Percentiles rank a stretch among this genome's conserved stretches.
These are phyloP conservation scores for Solanum etuberosum DNA, from an alignment of 257 asterid species.

Conservation along the genomic window DNA sequence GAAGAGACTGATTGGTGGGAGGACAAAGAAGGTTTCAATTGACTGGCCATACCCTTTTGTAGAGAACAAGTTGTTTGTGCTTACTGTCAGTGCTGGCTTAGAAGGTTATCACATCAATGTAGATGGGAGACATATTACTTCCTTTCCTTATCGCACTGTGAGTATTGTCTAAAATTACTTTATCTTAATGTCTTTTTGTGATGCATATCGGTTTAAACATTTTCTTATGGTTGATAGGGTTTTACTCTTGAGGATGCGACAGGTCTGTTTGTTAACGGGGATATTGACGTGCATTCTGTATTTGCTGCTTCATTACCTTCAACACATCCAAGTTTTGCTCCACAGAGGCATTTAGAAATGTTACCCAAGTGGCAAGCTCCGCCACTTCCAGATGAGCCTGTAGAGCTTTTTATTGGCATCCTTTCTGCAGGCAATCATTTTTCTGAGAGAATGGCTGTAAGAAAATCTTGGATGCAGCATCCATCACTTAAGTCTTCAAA, in stretches of 20 bases:
- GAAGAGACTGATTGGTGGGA: conserved; percentile 89
- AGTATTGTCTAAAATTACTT: conserved; percentile 18
- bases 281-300: conserved; percentile 56
- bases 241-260: conserved; percentile 93
- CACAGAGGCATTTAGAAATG: conserved; percentile 64
- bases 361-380: conserved; percentile 72
- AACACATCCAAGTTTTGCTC: conserved; percentile 72
- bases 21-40: conserved; percentile 63
- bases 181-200: background rate
- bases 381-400: conserved; percentile 43
- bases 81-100: conserved; percentile 75
- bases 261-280: conserved; percentile 65
- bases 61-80: conserved; percentile 80
- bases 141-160: conserved; percentile 82
- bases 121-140: conserved; percentile 79
- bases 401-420: conserved; percentile 78
- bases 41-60: conserved; percentile 97
- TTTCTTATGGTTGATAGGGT: conserved; percentile 38
- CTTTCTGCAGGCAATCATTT: conserved; percentile 96
- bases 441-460: conserved; percentile 93
- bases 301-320: conserved; percentile 82
- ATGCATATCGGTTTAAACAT: background rate
- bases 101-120: conserved; percentile 89
- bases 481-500: conserved; percentile 43
- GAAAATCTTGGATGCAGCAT: conserved; percentile 94